A percentile compares a stretch with the other conserved stretches of the same genome.
Evolutionary conservation across 1,284 basidiomycete genomes (phyloP).

Genomic region (Trichosporon faecale): DNA sequence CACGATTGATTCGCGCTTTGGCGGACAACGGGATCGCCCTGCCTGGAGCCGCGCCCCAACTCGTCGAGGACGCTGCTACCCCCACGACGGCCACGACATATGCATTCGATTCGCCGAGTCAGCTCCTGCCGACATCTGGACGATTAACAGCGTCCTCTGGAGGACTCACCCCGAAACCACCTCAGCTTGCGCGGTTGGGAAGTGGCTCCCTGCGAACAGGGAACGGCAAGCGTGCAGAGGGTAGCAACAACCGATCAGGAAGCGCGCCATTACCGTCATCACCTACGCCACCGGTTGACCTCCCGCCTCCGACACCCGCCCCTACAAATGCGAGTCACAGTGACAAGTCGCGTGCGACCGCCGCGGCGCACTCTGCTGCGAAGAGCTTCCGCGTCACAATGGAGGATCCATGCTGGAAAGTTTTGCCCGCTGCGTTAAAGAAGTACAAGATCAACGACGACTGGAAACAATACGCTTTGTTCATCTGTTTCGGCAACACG

Average conservation of each 20-base stretch:
- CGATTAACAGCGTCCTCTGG: neutral
- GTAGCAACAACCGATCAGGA: slow-evolving; percentile 1
- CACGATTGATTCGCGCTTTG: slow-evolving; percentile 30
- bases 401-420: slow-evolving; percentile 97
- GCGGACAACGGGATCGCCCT: slow-evolving; percentile 33
- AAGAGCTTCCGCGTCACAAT: slow-evolving; percentile 62
- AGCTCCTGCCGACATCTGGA: slow-evolving; percentile 6
- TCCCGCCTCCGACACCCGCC: slow-evolving; percentile 12
- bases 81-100: slow-evolving; percentile 21
- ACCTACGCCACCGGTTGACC: slow-evolving; percentile 20
- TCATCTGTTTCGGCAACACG: slow-evolving; percentile 92
- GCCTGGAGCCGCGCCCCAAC: slow-evolving; percentile 28
- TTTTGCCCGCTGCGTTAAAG: slow-evolving; percentile 93
- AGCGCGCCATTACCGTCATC: slow-evolving; percentile 23
- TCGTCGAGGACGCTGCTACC: slow-evolving; percentile 19
- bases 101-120: slow-evolving; percentile 37
- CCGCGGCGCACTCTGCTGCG: slow-evolving; percentile 45
- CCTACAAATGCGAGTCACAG: slow-evolving; percentile 18
- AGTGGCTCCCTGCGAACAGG: neutral
- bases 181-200: neutral
- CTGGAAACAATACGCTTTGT: slow-evolving; percentile 98
- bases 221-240: slow-evolving; percentile 1
- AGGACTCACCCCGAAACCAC: slow-evolving; percentile 12
- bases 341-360: slow-evolving; percentile 8
- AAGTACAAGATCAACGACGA: slow-evolving; percentile 99